These are phyloP conservation scores for Boletus vermiculosoides DNA, from an alignment of 768 basidiomycete genomes.

Conservation along the genomic window DNA sequence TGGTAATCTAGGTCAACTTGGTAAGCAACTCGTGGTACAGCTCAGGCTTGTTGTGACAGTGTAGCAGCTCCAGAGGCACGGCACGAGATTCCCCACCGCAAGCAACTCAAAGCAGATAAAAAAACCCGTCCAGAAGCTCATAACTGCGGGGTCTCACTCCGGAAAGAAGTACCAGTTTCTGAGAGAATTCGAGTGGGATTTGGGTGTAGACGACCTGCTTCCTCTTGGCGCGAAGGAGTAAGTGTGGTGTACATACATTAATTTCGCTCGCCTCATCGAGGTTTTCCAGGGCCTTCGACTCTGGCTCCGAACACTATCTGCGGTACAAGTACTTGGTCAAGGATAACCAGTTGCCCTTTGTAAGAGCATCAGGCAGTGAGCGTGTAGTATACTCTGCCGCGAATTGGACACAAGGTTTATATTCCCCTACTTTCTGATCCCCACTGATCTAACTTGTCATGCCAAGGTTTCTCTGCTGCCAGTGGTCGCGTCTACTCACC, in stretches of 20 bases:
- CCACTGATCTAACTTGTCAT: neutral
- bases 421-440: neutral
- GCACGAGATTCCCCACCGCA: constrained; percentile 71
- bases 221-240: constrained; percentile 67
- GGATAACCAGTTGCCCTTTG: constrained; percentile 48
- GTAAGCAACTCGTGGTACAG: constrained; percentile 14
- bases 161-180: constrained; percentile 57
- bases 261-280: neutral
- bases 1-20: constrained; percentile 26
- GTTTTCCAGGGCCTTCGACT: constrained; percentile 42
- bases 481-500: constrained; percentile 47
- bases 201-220: constrained; percentile 59
- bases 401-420: constrained; percentile 66
- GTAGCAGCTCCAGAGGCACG: constrained; percentile 73
- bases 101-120: constrained; percentile 44
- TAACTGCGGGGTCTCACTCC: constrained; percentile 43
- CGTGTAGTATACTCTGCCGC: constrained; percentile 68
- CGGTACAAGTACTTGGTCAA: constrained; percentile 54
- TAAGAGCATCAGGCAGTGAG: constrained; percentile 47
- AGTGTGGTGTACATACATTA: constrained; percentile 17
- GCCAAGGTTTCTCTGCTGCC: constrained; percentile 58
- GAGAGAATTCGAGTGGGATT: constrained; percentile 52
- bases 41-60: constrained; percentile 1
- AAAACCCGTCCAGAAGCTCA: constrained; percentile 52
- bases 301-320: constrained; percentile 50